A percentile compares a stretch with the other conserved stretches of the same genome.
Conservation (phyloP, 2,329 filamentous ascomycete species). For the Phaeosphaeria sp. region DNA sequence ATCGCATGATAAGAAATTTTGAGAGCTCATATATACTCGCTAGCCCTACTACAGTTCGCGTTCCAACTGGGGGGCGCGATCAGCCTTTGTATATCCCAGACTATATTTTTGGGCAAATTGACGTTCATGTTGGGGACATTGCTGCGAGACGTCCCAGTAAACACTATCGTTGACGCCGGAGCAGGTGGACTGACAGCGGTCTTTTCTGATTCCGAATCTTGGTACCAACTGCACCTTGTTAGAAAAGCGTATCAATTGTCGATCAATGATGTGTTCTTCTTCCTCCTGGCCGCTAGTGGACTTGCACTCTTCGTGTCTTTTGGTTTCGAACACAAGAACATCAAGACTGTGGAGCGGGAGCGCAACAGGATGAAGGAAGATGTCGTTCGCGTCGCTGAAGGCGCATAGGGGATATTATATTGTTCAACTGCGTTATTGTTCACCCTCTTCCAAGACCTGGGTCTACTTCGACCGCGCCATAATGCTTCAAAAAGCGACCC, state of each 20-base stretch:
- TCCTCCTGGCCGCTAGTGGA: slow-evolving; percentile 6
- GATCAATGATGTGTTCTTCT: slow-evolving; percentile 4
- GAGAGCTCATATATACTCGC: background rate
- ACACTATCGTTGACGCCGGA: background rate
- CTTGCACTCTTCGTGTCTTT: slow-evolving; percentile 5
- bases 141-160: background rate
- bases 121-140: background rate
- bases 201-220: background rate
- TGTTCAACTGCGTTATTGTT: background rate
- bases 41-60: slow-evolving; percentile 4
- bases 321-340: slow-evolving; percentile 13
- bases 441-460: slow-evolving; percentile 10
- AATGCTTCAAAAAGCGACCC: slow-evolving; percentile 20
- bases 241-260: background rate
- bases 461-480: slow-evolving; percentile 16
- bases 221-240: background rate
- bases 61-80: slow-evolving; percentile 10
- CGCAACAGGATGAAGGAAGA: background rate
- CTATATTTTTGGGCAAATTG: slow-evolving; percentile 4
- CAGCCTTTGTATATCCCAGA: slow-evolving; percentile 6
- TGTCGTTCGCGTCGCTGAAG: background rate
- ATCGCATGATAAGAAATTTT: background rate
- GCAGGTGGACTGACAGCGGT: background rate
- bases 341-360: slow-evolving; percentile 4
- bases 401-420: background rate